A percentile compares a stretch with the other conserved stretches of the same genome.
These are phyloP conservation scores for Podospora anserina DNA, from an alignment of 495 filamentous ascomycete species.

Conservation along the genomic window DNA sequence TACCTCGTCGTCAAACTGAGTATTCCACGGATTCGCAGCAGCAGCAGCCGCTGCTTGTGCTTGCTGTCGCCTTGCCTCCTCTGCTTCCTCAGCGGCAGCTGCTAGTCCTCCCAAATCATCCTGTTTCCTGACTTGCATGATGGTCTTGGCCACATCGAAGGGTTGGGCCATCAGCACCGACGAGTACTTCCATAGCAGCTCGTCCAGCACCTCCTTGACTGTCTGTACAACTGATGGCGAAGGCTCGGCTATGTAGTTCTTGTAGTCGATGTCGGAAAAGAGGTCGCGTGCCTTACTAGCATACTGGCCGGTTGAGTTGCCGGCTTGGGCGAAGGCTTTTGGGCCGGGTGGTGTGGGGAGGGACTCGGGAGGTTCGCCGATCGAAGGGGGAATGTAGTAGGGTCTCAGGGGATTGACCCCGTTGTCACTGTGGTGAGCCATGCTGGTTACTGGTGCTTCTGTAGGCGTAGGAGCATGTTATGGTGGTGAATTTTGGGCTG, in stretches of 20 bases:
- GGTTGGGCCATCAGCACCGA: conserved; percentile 85
- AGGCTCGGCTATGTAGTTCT: conserved; percentile 74
- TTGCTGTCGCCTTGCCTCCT: conserved; percentile 28
- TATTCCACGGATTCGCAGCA: conserved; percentile 36
- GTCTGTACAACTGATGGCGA: conserved; percentile 70
- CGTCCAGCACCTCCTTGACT: conserved; percentile 68
- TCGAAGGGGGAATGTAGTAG: conserved; percentile 87
- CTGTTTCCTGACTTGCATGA: conserved; percentile 72
- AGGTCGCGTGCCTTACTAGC: conserved; percentile 78
- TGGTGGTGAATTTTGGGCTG: conserved; percentile 7
- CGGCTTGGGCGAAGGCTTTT: conserved; percentile 43
- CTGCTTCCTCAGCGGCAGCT: conserved; percentile 23
- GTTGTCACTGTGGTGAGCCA: conserved; percentile 44
- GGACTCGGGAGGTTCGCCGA: conserved; percentile 53
- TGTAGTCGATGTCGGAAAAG: conserved; percentile 83
- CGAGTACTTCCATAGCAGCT: conserved; percentile 81
- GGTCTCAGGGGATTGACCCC: conserved; percentile 87
- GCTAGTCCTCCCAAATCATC: conserved; percentile 43
- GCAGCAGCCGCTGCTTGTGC: conserved; percentile 2
- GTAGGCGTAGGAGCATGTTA: conserved; percentile 19
- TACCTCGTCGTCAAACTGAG: conserved; percentile 51
- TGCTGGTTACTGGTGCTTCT: conserved; percentile 22
- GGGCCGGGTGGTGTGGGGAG: conserved; percentile 37
- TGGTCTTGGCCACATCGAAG: conserved; percentile 92
- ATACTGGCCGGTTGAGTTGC: conserved; percentile 53